These are phyloP conservation scores for Aspergillus aculeatus DNA, from an alignment of 2,329 filamentous ascomycete genomes.

Conservation along the genomic window DNA sequence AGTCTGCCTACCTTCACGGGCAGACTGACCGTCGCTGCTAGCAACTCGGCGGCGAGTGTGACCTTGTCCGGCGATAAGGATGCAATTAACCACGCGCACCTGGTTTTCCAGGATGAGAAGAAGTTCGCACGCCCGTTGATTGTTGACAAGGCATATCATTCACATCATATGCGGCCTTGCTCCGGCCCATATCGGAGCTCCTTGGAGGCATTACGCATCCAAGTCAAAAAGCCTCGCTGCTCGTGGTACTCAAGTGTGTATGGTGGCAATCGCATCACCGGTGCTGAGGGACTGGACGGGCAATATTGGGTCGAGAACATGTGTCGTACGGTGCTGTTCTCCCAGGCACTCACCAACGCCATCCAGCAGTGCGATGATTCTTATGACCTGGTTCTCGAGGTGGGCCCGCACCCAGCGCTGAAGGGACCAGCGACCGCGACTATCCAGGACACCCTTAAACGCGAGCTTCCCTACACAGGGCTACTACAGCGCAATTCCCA, in stretches of 20 bases:
- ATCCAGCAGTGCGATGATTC: slow-evolving; percentile 2
- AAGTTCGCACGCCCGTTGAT: slow-evolving; percentile 1
- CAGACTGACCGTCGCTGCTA: background rate
- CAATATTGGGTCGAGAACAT: slow-evolving; percentile 34
- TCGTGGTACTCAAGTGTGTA: slow-evolving; percentile 7
- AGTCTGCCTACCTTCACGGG: no score
- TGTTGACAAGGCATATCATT: slow-evolving; percentile 15
- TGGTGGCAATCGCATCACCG: background rate
- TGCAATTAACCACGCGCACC: background rate
- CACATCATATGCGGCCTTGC: slow-evolving; percentile 5
- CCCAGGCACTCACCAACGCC: slow-evolving; percentile 18
- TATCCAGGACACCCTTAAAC: slow-evolving; percentile 11
- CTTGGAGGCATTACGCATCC: no score
- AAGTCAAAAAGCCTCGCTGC: no score
- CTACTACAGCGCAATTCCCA: slow-evolving; percentile 13
- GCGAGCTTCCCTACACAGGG: slow-evolving; percentile 9
- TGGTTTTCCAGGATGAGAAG: background rate
- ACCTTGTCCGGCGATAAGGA: slow-evolving; percentile 11
- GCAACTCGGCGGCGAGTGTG: slow-evolving; percentile 4
- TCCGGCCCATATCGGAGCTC: background rate
- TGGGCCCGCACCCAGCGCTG: slow-evolving; percentile 38
- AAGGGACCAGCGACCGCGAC: slow-evolving; percentile 24
- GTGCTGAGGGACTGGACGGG: no score
- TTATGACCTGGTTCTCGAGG: slow-evolving; percentile 27
- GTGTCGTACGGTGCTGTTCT: slow-evolving; percentile 25